These are phyloP conservation scores for Clathrospora elynae DNA, from an alignment of 2,329 filamentous ascomycete genomes.

Conservation along the genomic window DNA sequence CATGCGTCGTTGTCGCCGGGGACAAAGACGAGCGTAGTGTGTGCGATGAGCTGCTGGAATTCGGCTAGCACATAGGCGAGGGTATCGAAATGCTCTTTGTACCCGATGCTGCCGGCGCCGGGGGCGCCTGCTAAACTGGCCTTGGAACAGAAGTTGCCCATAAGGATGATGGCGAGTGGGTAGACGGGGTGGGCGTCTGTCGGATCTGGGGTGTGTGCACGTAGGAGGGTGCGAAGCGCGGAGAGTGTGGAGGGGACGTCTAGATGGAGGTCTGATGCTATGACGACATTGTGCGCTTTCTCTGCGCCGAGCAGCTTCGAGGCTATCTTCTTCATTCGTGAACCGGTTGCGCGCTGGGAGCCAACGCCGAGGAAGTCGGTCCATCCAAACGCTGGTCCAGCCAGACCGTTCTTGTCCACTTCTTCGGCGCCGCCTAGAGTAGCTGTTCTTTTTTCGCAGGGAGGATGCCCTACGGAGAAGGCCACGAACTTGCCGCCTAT, in stretches of 20 bases:
- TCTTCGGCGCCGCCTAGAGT: conserved; percentile 73
- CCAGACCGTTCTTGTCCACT: conserved; percentile 45
- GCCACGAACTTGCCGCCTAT: conserved; percentile 92
- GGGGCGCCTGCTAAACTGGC: conserved; percentile 66
- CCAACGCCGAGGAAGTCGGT: conserved; percentile 93
- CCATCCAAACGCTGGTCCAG: conserved; percentile 75
- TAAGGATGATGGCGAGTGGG: conserved; percentile 79
- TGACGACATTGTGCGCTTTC: conserved; percentile 63
- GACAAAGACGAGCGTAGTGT: conserved; percentile 86
- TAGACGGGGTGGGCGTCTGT: conserved; percentile 63
- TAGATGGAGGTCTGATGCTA: conserved; percentile 84
- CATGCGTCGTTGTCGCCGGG: conserved; percentile 98
- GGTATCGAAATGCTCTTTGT: conserved; percentile 93
- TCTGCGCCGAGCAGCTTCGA: conserved; percentile 62
- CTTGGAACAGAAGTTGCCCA: conserved; percentile 77
- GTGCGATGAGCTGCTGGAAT: conserved; percentile 78
- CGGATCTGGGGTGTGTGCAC: conserved; percentile 64
- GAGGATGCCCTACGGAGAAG: conserved; percentile 89
- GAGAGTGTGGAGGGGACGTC: conserved; percentile 82
- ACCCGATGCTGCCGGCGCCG: conserved; percentile 84
- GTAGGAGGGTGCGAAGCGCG: conserved; percentile 78
- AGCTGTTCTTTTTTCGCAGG: conserved; percentile 80
- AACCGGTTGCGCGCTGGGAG: conserved; percentile 81
- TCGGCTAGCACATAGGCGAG: conserved; percentile 82
- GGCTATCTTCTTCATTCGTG: conserved; percentile 82